These are phyloP conservation scores for Skeletonema potamos DNA, from an alignment of 108 stramenopile species.

Conservation along the genomic window DNA sequence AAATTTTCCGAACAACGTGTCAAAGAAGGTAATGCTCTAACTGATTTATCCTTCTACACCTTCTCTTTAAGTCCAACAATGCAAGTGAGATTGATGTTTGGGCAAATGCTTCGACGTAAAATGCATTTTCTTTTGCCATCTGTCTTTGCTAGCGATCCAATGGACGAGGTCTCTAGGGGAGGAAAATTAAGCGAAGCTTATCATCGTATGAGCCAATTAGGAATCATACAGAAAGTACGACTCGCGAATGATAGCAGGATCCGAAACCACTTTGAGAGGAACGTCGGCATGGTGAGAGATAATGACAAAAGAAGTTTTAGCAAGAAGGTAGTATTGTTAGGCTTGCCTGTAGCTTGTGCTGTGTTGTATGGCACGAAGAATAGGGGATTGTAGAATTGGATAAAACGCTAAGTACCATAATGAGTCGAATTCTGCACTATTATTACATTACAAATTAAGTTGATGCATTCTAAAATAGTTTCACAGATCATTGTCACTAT, in stretches of 20 bases:
- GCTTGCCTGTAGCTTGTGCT: neutral
- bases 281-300: constrained; percentile 37
- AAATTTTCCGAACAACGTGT: constrained; percentile 42
- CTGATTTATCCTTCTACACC: constrained; percentile 36
- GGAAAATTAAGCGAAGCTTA: constrained; percentile 41
- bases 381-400: neutral
- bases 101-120: constrained; percentile 20
- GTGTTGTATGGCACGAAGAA: neutral
- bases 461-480: neutral
- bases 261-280: constrained; percentile 36
- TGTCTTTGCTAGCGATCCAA: constrained; percentile 23
- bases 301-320: neutral
- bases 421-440: neutral
- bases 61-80: constrained; percentile 23
- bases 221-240: constrained; percentile 13
- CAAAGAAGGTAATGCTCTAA: constrained; percentile 49
- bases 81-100: constrained; percentile 25
- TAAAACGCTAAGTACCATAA: too few relatives aligned
- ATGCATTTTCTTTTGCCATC: constrained; percentile 18
- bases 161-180: constrained; percentile 23
- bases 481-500: constrained; percentile 23
- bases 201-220: constrained; percentile 26
- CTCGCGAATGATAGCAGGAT: constrained; percentile 30
- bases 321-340: too few relatives aligned
- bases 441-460: neutral